phyloP scores from a whole-genome alignment of 2,329 filamentous ascomycete genomes.

The Talaromyces sp. region DNA sequence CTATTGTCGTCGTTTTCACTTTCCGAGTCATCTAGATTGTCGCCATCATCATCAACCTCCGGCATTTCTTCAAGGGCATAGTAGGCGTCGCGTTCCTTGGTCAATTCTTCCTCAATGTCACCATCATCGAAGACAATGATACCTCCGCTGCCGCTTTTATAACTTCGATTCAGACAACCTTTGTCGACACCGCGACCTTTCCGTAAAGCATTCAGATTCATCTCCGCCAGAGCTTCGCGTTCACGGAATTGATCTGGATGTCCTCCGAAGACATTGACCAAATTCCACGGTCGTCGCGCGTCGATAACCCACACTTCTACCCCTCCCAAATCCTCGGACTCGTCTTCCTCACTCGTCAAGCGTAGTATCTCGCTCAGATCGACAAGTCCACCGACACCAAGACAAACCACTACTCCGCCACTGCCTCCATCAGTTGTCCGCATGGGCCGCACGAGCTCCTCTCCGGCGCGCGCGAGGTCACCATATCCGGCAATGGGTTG shows the following conservation, averaged over 20 bases:
- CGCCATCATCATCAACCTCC: slow-evolving; percentile 72
- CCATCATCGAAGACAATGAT: slow-evolving; percentile 95
- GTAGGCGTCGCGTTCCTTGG: slow-evolving; percentile 74
- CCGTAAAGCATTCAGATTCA: slow-evolving; percentile 40
- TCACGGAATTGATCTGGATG: slow-evolving; percentile 37
- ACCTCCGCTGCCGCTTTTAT: slow-evolving; percentile 76
- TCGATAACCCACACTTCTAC: slow-evolving; percentile 96
- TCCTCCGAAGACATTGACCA: slow-evolving; percentile 87
- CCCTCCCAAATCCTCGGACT: slow-evolving; percentile 63
- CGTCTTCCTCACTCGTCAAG: slow-evolving; percentile 62
- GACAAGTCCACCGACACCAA: slow-evolving; percentile 88
- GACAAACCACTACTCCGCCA: slow-evolving; percentile 84
- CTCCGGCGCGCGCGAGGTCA: slow-evolving; percentile 76
- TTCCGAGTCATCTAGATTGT: slow-evolving; percentile 57
- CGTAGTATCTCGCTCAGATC: slow-evolving; percentile 79
- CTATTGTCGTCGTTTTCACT: slow-evolving; percentile 49
- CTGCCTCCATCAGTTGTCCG: slow-evolving; percentile 77
- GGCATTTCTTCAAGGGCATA: slow-evolving; percentile 87
- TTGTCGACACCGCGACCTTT: slow-evolving; percentile 65
- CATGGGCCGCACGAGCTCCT: slow-evolving; percentile 78
- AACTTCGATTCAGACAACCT: slow-evolving; percentile 68
- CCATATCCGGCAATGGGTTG: slow-evolving; percentile 90
- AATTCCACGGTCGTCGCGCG: slow-evolving; percentile 86
- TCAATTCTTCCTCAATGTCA: slow-evolving; percentile 82
- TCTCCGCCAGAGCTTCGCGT: slow-evolving; percentile 50